Evolutionary conservation across 1,284 basidiomycete genomes (phyloP), one percentile per base, ranked within the genome.

Genomic region (Cutaneotrichosporon mucoides): DNA sequence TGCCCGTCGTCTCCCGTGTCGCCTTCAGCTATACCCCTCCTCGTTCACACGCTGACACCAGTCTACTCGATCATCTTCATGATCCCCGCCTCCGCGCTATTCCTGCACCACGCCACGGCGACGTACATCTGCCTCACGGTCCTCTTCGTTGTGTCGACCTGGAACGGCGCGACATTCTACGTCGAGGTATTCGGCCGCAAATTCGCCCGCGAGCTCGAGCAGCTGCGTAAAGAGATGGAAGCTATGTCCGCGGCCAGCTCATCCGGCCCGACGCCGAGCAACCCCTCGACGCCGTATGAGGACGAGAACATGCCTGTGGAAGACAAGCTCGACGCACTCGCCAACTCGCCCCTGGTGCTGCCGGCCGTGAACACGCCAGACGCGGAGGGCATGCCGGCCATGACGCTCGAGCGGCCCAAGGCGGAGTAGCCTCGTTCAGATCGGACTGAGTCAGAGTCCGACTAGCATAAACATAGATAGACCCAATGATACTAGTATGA

Each of bases 101-200:
- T 94, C 51, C 81, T 95, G 66, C 84, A 88, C 69, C 90, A 84
- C 69, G 75, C 86, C 1, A 80, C 81, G 50, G 90, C 87, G 82
- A 90, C 88, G 62, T 85, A 84, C 12, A 75, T 83, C 2, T 94
- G 92, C 79, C 79, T 96, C 24, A 79, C 92, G 44, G 65, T 84
- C 60, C 88, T 94, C 49, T 90, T 95, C 69, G 80, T 83, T 37
- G 89, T 91, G 85, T 54, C 90, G 83, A 62, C 88, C 85, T 77
- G 76, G 76, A 78, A 79, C 67, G 78, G 79, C n/a, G 79, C 76
- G 12, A 67, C 68, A 8, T 81, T 78, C 81, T 95, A 95, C 75
- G 92, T 96, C 62, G 93, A 97, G 74, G 92, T 95, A 37, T 95
- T 94, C 73, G 92, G 92, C 41, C 85, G 92, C 77, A 94, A 94